Base-by-base conservation (phyloP, 768 basidiomycete genomes). In the Exsudoporus frostii region DNA sequence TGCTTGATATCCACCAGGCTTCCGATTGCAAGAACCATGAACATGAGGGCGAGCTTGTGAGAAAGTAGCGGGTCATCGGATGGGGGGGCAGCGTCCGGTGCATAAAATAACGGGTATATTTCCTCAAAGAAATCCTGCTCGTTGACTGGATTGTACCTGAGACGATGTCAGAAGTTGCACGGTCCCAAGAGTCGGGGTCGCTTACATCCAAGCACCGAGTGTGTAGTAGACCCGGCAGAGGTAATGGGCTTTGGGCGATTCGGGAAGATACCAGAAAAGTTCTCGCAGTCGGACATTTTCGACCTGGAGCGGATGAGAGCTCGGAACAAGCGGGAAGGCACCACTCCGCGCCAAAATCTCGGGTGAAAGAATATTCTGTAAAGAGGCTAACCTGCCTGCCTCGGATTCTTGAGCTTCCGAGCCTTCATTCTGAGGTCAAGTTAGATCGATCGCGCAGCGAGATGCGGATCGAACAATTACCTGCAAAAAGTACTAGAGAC, bases 141-240 rank as follows among this genome's bases (percentile, higher is more conserved):
- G 48, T 74, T 79, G 52, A 87, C 80, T 32, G 85, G 85, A 63
- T 85, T 81, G 63, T 87, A 86, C 84, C 85, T 87, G 58, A 11
- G 20, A 17, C 10, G 27, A 33, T 11, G 19, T 69, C 39, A 58
- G 55, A 19, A 50, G 38, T 33, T 17, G 11, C 25, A 45, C 29
- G 56, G 43, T 8, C 27, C 14, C 44, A 30, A 39, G 39, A 45
- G 30, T 42, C 30, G 53, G 32, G 49, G 33, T 60, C 24, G 46
- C 83, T 70, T 69, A 86, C 85, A 88, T 86, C 85, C 85, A 87
- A 49, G 83, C 80, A 29, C 83, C 87, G 61, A 82, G 78, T 25
- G 76, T 76, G 67, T 76, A 86, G 65, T 84, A 88, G 19, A 80
- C 77, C 19, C 77, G 76, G 24, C 80, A 79, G 36, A 90, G 70